Conservation (phyloP, 176 grass and related monocot genomes). For the Oryza meyeriana region DNA sequence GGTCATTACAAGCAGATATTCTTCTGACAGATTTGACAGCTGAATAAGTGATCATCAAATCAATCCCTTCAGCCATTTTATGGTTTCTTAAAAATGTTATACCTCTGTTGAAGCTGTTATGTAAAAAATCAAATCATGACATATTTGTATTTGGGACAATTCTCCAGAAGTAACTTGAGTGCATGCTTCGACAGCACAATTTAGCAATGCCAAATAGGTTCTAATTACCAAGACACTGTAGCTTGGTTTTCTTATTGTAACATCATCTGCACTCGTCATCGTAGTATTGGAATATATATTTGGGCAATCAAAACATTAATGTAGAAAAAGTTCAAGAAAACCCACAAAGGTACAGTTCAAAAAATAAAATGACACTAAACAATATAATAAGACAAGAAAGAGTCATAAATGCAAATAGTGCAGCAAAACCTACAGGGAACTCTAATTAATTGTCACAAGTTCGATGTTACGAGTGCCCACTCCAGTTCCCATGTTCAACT, state of each 20-base stretch:
- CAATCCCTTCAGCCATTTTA: background rate
- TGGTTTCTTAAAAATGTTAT: background rate
- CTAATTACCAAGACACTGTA: background rate
- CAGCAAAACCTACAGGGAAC: background rate
- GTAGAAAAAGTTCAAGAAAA: slow-evolving; percentile 10
- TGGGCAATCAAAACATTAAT: slow-evolving; percentile 1
- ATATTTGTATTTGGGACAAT: background rate
- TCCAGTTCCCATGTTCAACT: background rate
- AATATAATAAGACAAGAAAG: background rate
- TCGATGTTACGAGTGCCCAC: background rate
- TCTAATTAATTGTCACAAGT: background rate
- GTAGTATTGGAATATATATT: background rate
- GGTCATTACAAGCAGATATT: background rate
- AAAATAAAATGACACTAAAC: background rate
- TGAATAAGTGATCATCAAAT: background rate
- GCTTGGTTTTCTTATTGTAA: background rate
- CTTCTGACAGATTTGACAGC: background rate
- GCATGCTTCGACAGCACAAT: background rate
- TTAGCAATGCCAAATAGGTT: background rate
- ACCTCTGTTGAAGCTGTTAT: background rate
- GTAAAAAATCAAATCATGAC: background rate
- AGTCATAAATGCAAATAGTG: background rate
- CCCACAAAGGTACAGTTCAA: background rate
- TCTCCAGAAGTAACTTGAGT: background rate
- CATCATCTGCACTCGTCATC: background rate